Evolutionary conservation across 2,329 filamentous ascomycete species (phyloP).

Genomic region (Fusarium chuoi): DNA sequence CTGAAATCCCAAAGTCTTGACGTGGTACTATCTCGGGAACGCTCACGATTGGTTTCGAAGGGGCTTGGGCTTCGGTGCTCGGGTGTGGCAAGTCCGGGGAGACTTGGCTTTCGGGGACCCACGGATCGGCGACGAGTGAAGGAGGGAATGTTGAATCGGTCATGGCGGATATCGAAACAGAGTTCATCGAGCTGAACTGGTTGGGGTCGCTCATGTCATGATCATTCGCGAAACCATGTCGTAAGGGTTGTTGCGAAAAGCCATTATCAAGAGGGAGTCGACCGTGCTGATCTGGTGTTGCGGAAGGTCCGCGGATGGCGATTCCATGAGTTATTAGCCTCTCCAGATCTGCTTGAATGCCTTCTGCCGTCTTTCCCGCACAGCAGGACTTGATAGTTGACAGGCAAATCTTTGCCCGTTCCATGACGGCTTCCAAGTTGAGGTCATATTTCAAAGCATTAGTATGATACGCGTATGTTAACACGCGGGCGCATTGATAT

Average conservation of each 20-base stretch:
- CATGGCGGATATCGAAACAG: slow-evolving; percentile 37
- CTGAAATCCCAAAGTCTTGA: slow-evolving; percentile 50
- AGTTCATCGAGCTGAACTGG: slow-evolving; percentile 32
- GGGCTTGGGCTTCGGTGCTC: slow-evolving; percentile 27
- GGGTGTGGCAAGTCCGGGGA: slow-evolving; percentile 39
- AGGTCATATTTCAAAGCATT: slow-evolving; percentile 56
- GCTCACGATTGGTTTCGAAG: slow-evolving; percentile 22
- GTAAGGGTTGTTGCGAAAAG: slow-evolving; percentile 36
- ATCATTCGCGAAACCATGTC: slow-evolving; percentile 43
- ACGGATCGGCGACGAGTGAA: slow-evolving; percentile 46
- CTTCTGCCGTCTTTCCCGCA: slow-evolving; percentile 60
- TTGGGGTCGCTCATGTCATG: slow-evolving; percentile 41
- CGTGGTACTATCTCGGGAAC: slow-evolving; percentile 36
- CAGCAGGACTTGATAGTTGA: slow-evolving; percentile 62
- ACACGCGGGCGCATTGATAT: slow-evolving; percentile 64
- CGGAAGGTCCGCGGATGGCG: slow-evolving; percentile 36
- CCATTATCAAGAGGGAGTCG: slow-evolving; percentile 36
- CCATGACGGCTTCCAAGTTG: slow-evolving; percentile 57
- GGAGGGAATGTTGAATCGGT: slow-evolving; percentile 46
- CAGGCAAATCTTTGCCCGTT: slow-evolving; percentile 62
- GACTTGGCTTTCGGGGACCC: slow-evolving; percentile 45
- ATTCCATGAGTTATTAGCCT: slow-evolving; percentile 61
- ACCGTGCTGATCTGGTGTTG: slow-evolving; percentile 30
- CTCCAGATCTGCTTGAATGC: slow-evolving; percentile 61
- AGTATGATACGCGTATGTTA: slow-evolving; percentile 62